These are phyloP conservation scores for Pestalotiopsis sp. DNA, from an alignment of 2,329 filamentous ascomycete genomes.

Conservation along the genomic window DNA sequence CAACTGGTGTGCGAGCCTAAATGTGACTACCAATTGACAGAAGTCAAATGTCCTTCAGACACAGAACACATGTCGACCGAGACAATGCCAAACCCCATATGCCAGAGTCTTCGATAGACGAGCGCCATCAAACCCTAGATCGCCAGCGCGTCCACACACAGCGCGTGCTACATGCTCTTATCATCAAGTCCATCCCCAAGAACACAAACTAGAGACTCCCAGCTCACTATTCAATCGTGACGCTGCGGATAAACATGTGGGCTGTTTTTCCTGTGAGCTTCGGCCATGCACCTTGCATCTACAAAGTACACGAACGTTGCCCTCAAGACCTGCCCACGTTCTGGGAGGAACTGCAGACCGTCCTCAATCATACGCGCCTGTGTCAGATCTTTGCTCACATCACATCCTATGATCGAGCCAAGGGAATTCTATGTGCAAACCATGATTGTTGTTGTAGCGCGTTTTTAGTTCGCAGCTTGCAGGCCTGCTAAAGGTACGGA, in stretches of 20 bases:
- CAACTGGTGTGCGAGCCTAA: no score
- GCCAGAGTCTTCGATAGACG: background rate
- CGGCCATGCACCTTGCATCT: background rate
- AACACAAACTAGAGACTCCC: no score
- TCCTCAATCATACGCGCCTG: no score
- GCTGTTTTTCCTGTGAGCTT: background rate
- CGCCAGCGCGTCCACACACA: no score
- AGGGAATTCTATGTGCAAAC: background rate
- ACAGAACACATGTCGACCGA: background rate
- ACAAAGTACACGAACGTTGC: background rate
- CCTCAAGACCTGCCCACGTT: no score
- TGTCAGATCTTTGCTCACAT: background rate
- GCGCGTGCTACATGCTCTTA: no score
- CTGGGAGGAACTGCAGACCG: no score
- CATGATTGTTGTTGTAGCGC: background rate
- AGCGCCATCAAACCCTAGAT: background rate
- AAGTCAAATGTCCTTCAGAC: background rate
- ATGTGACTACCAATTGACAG: background rate
- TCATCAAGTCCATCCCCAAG: no score
- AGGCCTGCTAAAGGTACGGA: no score
- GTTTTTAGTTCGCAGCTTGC: no score
- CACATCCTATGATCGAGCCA: background rate
- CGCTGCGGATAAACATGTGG: background rate
- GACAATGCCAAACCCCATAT: background rate
- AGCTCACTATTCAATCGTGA: no score